Evolutionary conservation across 2,329 filamentous ascomycete genomes (phyloP).

Genomic region (Aspergillus ruber): DNA sequence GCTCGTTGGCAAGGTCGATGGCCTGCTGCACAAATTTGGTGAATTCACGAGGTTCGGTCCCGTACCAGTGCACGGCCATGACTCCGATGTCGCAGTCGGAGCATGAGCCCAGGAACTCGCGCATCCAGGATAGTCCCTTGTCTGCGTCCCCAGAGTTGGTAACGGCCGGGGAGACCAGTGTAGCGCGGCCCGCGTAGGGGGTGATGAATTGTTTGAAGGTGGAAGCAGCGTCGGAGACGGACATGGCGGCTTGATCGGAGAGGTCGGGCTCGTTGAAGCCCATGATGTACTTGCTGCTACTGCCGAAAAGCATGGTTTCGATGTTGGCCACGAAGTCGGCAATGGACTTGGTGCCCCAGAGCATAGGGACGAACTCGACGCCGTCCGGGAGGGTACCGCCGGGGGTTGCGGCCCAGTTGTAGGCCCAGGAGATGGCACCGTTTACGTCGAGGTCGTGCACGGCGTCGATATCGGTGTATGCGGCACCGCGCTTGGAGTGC

Average conservation of each 20-base stretch:
- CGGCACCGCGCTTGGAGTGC: slow-evolving; percentile 23
- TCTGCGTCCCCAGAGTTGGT: slow-evolving; percentile 29
- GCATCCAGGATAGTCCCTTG: slow-evolving; percentile 37
- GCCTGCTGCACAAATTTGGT: slow-evolving; percentile 32
- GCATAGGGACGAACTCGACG: slow-evolving; percentile 41
- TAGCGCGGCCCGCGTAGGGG: slow-evolving; percentile 28
- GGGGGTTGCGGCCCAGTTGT: slow-evolving; percentile 37
- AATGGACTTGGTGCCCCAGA: slow-evolving; percentile 37
- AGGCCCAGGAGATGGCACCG: slow-evolving; percentile 35
- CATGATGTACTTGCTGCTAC: slow-evolving; percentile 33
- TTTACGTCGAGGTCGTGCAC: slow-evolving; percentile 25
- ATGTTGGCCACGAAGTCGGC: slow-evolving; percentile 29
- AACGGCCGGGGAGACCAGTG: slow-evolving; percentile 38
- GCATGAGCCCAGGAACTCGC: slow-evolving; percentile 34
- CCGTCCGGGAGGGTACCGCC: slow-evolving; percentile 25
- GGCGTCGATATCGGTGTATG: slow-evolving; percentile 35
- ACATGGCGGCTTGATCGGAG: slow-evolving; percentile 32
- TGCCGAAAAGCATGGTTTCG: slow-evolving; percentile 26
- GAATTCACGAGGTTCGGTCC: slow-evolving; percentile 28
- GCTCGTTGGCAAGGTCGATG: slow-evolving; percentile 23
- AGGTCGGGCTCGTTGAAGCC: slow-evolving; percentile 45
- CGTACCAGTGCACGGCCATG: slow-evolving; percentile 43
- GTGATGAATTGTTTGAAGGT: slow-evolving; percentile 35
- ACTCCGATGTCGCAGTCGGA: slow-evolving; percentile 34
- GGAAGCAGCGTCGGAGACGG: slow-evolving; percentile 29